phyloP scores from a whole-genome alignment of 345 rosid species.

The Melaleuca quinquenervia region DNA sequence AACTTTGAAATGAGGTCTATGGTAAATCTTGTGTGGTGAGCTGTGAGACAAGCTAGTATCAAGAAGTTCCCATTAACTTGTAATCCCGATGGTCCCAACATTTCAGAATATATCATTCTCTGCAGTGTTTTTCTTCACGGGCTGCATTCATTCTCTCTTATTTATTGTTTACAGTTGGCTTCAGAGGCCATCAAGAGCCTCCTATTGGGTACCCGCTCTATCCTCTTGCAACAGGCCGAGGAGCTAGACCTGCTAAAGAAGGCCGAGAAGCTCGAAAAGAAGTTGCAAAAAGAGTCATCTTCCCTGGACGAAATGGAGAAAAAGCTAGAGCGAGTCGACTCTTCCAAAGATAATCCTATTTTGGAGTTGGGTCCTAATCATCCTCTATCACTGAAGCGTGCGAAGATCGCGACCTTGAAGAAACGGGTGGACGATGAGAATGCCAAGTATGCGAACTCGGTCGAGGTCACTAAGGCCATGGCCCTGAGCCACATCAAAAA shows the following conservation, averaged over 20 bases:
- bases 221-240: conserved; percentile 51
- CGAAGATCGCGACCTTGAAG: conserved; percentile 47
- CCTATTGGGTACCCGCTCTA: conserved; percentile 40
- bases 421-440: conserved; percentile 47
- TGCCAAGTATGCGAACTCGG: conserved; percentile 31
- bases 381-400: conserved; percentile 51
- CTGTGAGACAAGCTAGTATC: background rate
- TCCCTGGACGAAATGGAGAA: conserved; percentile 53
- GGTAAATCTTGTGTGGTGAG: background rate
- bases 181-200: conserved; percentile 61
- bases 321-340: conserved; percentile 32
- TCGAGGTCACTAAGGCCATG: conserved; percentile 46
- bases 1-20: background rate
- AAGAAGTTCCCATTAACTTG: background rate
- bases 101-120: background rate
- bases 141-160: background rate
- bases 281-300: conserved; percentile 46
- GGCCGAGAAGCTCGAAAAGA: conserved; percentile 1
- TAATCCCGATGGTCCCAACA: background rate
- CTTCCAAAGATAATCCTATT: conserved; percentile 15
- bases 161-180: conserved; percentile 32
- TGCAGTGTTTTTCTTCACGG: background rate
- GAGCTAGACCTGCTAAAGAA: conserved; percentile 41
- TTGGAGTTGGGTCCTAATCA: conserved; percentile 48
- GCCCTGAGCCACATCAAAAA: conserved; percentile 58